Evolutionary conservation across 2,329 filamentous ascomycete genomes (phyloP), one percentile per base, ranked within the genome.

Genomic region (Phoma herbarum): DNA sequence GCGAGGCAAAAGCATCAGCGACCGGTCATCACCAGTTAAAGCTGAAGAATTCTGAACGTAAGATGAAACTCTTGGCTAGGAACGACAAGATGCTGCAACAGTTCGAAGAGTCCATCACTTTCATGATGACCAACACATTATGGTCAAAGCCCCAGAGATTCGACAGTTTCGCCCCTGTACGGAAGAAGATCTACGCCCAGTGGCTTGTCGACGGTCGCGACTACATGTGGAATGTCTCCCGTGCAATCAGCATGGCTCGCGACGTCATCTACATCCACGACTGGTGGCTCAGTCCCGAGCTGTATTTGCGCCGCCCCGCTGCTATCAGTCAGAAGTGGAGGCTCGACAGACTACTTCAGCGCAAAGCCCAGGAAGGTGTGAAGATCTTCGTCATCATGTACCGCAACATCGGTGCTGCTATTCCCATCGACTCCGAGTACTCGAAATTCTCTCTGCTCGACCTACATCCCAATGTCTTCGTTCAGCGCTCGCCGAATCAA

Each of bases 231-330:
- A 96, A 97, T 75, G 93, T 98, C 8, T 98, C 94, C 11, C 87
- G 94, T 64, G 95, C 95, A 12, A 96, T 99, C 70, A 95, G 92
- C 74, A 97, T 97, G 88, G 95, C 95, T 9, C 92, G 92, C 70
- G 95, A 98, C 79, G 94, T 98, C 61, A 94, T 99, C 68, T 98
- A 98, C 78, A 98, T 99, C 62, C 95, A 99, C 75, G 95, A 98
- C 77, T 99, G 95, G 95, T 99, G 95, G 95, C 81, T 99, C 39
- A 97, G 92, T 68, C 95, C 95, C 1, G 94, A 99, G 77, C 81
- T 99, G 43, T 99, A 99, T 80, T 89, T 98, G 88, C 87, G 95
- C 60, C 86, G 95, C 57, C 95, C 95, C 52, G 91, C 95, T 23
- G 93, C 92, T 44, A 97, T 98, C 78, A 97, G 93, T 73, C 94